These are phyloP conservation scores for Trichoderma gamsii DNA, from an alignment of 495 filamentous ascomycete species.

Conservation along the genomic window DNA sequence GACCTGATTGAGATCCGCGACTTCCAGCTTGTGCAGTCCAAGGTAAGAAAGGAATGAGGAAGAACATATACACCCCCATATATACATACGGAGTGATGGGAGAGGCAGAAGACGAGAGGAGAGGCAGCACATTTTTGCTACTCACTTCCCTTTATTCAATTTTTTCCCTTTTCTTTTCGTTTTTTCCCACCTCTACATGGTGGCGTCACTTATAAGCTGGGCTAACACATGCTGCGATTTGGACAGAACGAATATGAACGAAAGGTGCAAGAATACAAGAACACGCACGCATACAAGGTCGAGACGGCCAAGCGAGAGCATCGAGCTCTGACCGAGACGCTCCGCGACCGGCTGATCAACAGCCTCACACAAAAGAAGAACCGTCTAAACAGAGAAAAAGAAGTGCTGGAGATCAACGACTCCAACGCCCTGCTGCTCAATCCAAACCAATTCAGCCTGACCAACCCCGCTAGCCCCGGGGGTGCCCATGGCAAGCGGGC, in stretches of 20 bases:
- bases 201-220: conserved; percentile 1
- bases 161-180: conserved; percentile 3
- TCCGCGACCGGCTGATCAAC: conserved; percentile 80
- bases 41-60: conserved; percentile 49
- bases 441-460: conserved; percentile 85
- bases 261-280: conserved; percentile 46
- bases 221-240: conserved; percentile 15
- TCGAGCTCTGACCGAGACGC: conserved; percentile 63
- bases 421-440: conserved; percentile 82
- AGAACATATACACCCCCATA: neutral
- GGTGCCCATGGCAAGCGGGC: conserved; percentile 74
- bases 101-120: neutral
- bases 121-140: neutral
- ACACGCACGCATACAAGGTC: conserved; percentile 52
- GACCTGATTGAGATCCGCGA: conserved; percentile 79
- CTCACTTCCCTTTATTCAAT: neutral
- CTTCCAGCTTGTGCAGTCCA: conserved; percentile 63
- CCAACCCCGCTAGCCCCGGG: conserved; percentile 72
- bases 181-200: neutral
- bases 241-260: conserved; percentile 50
- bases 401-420: conserved; percentile 78
- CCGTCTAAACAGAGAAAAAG: conserved; percentile 79
- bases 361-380: conserved; percentile 67
- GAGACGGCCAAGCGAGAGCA: conserved; percentile 80
- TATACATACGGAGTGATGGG: neutral